Percentiles rank a stretch among this genome's conserved stretches.
Conservation (phyloP, 495 filamentous ascomycete genomes). For the Neurospora sublineolata region DNA sequence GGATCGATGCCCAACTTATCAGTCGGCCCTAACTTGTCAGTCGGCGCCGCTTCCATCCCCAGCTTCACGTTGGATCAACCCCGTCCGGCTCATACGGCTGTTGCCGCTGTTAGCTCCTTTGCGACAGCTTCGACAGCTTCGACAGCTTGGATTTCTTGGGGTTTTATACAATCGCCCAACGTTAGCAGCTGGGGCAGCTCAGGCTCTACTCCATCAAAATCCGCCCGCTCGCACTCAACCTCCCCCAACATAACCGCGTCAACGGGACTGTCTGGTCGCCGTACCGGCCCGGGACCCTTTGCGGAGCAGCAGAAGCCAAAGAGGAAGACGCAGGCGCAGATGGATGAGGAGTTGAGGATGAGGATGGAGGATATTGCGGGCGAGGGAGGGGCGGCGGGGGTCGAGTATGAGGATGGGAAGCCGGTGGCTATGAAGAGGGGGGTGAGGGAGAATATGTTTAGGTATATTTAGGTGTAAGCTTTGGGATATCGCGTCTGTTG, state of each 20-base stretch:
- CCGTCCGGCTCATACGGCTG: neutral
- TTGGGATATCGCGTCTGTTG: too few species aligned
- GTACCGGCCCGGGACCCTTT: neutral
- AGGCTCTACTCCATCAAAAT: neutral
- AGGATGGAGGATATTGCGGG: conserved; percentile 61
- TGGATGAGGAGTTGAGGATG: conserved; percentile 55
- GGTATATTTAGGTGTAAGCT: conserved; percentile 14
- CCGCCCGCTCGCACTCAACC: neutral
- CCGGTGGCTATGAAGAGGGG: conserved; percentile 66
- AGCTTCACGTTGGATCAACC: neutral
- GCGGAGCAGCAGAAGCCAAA: conserved; percentile 3
- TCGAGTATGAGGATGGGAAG: conserved; percentile 70
- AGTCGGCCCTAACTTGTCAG: neutral
- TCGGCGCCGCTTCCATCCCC: neutral
- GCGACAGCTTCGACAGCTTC: neutral
- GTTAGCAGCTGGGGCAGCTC: neutral
- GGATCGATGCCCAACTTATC: neutral
- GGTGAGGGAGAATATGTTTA: conserved; percentile 71
- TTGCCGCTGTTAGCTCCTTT: neutral
- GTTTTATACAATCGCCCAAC: neutral
- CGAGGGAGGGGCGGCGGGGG: conserved; percentile 63
- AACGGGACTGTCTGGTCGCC: neutral
- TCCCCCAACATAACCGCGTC: neutral
- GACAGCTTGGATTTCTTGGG: neutral
- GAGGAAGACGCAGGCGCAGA: conserved; percentile 41